These are phyloP conservation scores for Boletales sp. DNA, from an alignment of 768 basidiomycete species.

Conservation along the genomic window DNA sequence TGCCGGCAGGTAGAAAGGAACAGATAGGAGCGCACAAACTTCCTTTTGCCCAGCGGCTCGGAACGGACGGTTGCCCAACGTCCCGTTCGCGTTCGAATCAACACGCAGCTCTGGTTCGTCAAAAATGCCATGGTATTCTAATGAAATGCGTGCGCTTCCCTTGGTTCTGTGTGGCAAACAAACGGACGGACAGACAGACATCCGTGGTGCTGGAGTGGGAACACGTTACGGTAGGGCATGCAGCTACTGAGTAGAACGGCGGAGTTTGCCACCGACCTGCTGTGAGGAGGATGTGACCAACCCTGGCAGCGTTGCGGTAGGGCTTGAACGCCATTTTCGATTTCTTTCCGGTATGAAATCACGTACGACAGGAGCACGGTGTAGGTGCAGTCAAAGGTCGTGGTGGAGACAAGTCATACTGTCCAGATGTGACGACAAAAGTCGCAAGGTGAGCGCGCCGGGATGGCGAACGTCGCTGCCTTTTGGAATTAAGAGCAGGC, in stretches of 20 bases:
- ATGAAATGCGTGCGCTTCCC: conserved; percentile 13
- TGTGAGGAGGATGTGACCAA: neutral
- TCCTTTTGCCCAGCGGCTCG: conserved; percentile 7
- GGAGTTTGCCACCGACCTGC: conserved; percentile 3
- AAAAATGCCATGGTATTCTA: neutral
- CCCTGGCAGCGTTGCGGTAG: neutral
- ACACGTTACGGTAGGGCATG: conserved; percentile 11
- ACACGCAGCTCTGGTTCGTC: neutral
- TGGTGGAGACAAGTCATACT: neutral
- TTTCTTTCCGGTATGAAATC: conserved; percentile 10
- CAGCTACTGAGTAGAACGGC: conserved; percentile 10
- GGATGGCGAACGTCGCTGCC: neutral
- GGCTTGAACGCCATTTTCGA: neutral
- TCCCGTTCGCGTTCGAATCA: neutral
- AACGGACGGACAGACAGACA: neutral
- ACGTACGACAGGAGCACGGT: conserved; percentile 1
- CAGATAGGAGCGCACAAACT: conserved; percentile 9
- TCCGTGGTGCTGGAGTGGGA: conserved; percentile 12
- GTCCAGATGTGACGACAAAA: conserved; percentile 1
- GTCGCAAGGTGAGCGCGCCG: neutral
- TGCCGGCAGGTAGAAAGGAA: conserved; percentile 7
- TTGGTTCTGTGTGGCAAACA: neutral
- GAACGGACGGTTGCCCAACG: neutral
- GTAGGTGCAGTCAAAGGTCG: neutral
- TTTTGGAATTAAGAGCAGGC: neutral